These are phyloP conservation scores for Alliaria petiolata DNA, from an alignment of 345 rosid genomes.

Conservation along the genomic window DNA sequence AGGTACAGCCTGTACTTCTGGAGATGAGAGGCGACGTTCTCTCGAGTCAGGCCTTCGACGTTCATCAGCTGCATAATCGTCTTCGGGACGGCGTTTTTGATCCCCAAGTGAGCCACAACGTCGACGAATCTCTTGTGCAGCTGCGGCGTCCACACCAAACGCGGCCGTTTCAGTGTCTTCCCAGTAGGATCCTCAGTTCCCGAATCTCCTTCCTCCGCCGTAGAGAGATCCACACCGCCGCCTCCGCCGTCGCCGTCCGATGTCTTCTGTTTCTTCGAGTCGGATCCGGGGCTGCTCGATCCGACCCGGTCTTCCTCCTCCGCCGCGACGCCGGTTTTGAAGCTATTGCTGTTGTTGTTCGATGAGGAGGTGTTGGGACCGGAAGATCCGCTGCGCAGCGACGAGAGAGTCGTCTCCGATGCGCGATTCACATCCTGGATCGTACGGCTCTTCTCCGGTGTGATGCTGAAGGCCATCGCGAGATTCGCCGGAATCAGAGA, in stretches of 20 bases:
- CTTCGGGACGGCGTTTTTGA: constrained; percentile 94
- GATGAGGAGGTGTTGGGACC: constrained; percentile 13
- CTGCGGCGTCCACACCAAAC: constrained; percentile 98
- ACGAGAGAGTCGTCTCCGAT: constrained; percentile 58
- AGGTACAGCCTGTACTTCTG: constrained; percentile 90
- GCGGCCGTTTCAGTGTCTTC: constrained; percentile 63
- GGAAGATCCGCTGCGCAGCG: constrained; percentile 39
- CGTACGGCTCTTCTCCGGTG: constrained; percentile 54
- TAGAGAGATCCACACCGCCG: constrained; percentile 60
- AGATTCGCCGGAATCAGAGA: constrained; percentile 65
- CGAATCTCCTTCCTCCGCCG: constrained; percentile 83
- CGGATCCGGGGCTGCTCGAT: constrained; percentile 54
- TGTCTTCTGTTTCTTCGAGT: constrained; percentile 57
- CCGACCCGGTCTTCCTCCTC: constrained; percentile 51
- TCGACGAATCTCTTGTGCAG: constrained; percentile 96
- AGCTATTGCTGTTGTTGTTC: constrained; percentile 31
- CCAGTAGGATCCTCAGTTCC: constrained; percentile 64
- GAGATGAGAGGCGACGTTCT: constrained; percentile 92
- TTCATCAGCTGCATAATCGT: constrained; percentile 99
- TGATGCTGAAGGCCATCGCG: constrained; percentile 81
- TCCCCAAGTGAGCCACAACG: constrained; percentile 81
- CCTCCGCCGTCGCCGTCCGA: constrained; percentile 30
- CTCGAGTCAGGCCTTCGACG: constrained; percentile 89
- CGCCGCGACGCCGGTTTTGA: constrained; percentile 37
- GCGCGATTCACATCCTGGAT: constrained; percentile 66